These are phyloP conservation scores for Nepenthes gracilis DNA, from an alignment of 148 eudicot species.

Conservation along the genomic window DNA sequence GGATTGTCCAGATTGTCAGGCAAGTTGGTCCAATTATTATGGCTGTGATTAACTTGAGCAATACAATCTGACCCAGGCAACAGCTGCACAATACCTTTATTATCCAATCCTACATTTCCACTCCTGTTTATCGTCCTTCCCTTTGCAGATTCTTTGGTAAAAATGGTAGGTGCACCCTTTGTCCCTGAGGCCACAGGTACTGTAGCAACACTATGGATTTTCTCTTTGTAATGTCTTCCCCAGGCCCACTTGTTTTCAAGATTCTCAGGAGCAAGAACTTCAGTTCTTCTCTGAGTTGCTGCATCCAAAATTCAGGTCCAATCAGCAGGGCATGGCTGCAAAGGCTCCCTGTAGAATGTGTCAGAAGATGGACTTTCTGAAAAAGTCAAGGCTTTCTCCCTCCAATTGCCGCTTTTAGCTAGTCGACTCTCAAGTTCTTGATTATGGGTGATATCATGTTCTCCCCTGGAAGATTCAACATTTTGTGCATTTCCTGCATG, in stretches of 20 bases:
- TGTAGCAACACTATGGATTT: slow-evolving; percentile 36
- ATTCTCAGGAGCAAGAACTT: slow-evolving; percentile 94
- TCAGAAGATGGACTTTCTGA: slow-evolving; percentile 26
- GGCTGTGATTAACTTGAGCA: slow-evolving; percentile 18
- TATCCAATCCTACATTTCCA: too few relatives aligned
- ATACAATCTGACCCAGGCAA: slow-evolving; percentile 18
- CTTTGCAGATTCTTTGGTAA: slow-evolving; percentile 13
- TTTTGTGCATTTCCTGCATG: slow-evolving; percentile 20
- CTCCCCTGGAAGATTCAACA: slow-evolving; percentile 17
- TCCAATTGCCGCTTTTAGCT: slow-evolving; percentile 16
- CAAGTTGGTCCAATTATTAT: slow-evolving; percentile 11
- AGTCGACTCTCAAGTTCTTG: slow-evolving; percentile 21
- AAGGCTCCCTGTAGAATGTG: slow-evolving; percentile 22
- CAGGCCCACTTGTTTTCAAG: slow-evolving; percentile 96
- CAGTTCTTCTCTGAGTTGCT: slow-evolving; percentile 90
- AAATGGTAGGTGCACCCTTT: slow-evolving; percentile 9
- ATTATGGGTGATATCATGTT: slow-evolving; percentile 15
- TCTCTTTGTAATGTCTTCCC: slow-evolving; percentile 84
- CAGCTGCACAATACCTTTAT: too few relatives aligned
- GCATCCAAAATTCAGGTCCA: slow-evolving; percentile 88
- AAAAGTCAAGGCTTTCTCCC: slow-evolving; percentile 18
- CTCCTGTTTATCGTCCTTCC: slow-evolving; percentile 8
- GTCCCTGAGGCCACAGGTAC: slow-evolving; percentile 21
- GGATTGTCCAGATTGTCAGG: slow-evolving; percentile 16
- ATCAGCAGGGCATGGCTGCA: slow-evolving; percentile 54